Base-by-base conservation (phyloP, 2,329 filamentous ascomycete species). In the Emmonsiellopsis sp. region DNA sequence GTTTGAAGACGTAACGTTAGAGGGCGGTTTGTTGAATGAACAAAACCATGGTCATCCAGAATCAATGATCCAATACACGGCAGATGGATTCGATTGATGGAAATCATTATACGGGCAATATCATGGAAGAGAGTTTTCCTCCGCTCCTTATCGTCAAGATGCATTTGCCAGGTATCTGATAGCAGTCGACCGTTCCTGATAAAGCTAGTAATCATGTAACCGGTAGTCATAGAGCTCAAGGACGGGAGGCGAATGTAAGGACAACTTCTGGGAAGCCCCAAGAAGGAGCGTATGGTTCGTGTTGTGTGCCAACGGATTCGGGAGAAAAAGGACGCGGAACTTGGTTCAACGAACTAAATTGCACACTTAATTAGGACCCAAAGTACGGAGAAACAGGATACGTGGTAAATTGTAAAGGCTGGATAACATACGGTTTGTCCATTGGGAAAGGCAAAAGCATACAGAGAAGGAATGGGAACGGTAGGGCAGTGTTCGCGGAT, bases 401-500 rank as follows among this genome's bases (percentile, higher is more conserved):
- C 7, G 46, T 10, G 33, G 43, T 49, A 49, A 33, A 21, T 39
- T 27, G 11, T 17, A 11, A 32, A 27, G 3, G 21, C 1, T 5
- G 46, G 6, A n/a, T 3, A 11, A 36, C 54, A 51, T 63, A 68
- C 62, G 54, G 55, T 62, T 46, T 62, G 54, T 21, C 63, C 62
- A 13, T 56, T 61, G n/a, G 58, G 56, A 56, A 70, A 61, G 3
- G 62, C 68, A 62, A 72, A 68, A 2, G 65, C 66, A 51, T 61
- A 64, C 36, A 72, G 56, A 2, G 57, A 55, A 50, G 68, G 68
- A 31, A 69, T 67, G 10, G 66, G 67, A 31, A 75, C 58, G 40
- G 59, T 51, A 7, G 68, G 67, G 54, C 67, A 73, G 46, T 73
- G 58, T 13, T 69, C 59, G 39, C 68, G 58, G 3, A 74, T 60